Base-by-base conservation (phyloP, 257 asterid genomes). In the Datura wrightii region DNA sequence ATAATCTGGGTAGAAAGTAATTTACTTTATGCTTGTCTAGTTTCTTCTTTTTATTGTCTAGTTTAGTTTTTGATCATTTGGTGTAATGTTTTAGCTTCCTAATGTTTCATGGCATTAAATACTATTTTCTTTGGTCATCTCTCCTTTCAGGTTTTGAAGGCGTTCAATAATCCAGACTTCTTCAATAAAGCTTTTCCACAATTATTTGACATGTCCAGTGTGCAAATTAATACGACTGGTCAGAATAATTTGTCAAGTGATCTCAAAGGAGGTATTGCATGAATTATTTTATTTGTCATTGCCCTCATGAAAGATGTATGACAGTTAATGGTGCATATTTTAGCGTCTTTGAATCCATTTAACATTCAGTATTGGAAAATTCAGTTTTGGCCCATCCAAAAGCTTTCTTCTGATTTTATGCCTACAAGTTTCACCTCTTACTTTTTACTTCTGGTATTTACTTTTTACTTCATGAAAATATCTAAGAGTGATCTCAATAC, bases 161-260 rank as follows among this genome's bases (percentile, higher is more conserved):
- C 98, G 36, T 93, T 94, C 91, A 86, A 89, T 65, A 89, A 89
- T 80, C 94, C 97, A 44, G 93, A 90, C 69, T 95, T 94, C 92
- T 92, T 96, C 87, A 93, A 90, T 79, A 78, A 82, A 86, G 94
- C 92, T 84, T 89, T 94, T 79, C 98, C 95, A 82, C 88, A 88
- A 83, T 86, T 96, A 83, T 84, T 86, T 89, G 98, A 93, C 88
- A 94, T 92, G 92, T 89, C 96, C 86, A 92, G 88, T 84, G 88
- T 89, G 15, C 90, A 90, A 79, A 79, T 81, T 81, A 70, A 24
- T 42, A 76, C 83, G 86, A 62, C 93, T 42, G 88, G 89, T 87
- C 92, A 89, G 80, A 87, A 83, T 80, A 86, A 91, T 84, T 65
- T 83, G 84, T 52, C 87, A 69, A 81, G 83, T 87, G 96, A 89